Evolutionary conservation across 495 filamentous ascomycete genomes (phyloP).

Genomic region (Aspergillus funiculosus): DNA sequence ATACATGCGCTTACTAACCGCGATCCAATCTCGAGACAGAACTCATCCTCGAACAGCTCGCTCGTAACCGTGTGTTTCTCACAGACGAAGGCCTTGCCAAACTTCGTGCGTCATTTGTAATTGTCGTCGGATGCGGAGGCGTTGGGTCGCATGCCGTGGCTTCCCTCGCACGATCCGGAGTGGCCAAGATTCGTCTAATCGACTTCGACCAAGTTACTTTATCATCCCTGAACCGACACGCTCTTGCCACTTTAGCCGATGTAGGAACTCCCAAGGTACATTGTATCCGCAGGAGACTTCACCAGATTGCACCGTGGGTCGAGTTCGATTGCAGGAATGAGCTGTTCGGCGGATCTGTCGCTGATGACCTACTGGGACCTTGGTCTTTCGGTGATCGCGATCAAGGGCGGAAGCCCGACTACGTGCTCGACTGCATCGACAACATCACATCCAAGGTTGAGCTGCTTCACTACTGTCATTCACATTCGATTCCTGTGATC

Average conservation of each 20-base stretch:
- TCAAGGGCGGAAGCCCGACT: constrained; percentile 66
- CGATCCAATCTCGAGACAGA: constrained; percentile 38
- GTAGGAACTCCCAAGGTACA: constrained; percentile 94
- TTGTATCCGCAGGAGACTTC: constrained; percentile 67
- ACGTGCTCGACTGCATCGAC: constrained; percentile 93
- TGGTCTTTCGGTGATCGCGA: constrained; percentile 48
- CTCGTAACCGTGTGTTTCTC: constrained; percentile 90
- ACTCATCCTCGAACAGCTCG: constrained; percentile 91
- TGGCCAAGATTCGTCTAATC: constrained; percentile 78
- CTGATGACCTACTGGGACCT: constrained; percentile 56
- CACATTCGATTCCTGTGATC: constrained; percentile 69
- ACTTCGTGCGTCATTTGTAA: constrained; percentile 74
- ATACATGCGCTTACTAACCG: constrained; percentile 15
- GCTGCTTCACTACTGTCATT: constrained; percentile 79
- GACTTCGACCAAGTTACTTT: constrained; percentile 98
- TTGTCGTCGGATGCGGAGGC: constrained; percentile 89
- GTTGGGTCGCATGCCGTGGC: constrained; percentile 89
- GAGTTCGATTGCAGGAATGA: constrained; percentile 82
- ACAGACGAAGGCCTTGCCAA: constrained; percentile 70
- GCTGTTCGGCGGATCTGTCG: constrained; percentile 65
- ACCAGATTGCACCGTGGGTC: constrained; percentile 87
- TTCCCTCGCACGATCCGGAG: constrained; percentile 83
- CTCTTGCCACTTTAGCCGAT: constrained; percentile 86
- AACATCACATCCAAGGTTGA: constrained; percentile 97
- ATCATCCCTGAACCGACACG: constrained; percentile 88